phyloP scores from a whole-genome alignment of 768 basidiomycete genomes.

The Panaeolus papilionaceus region DNA sequence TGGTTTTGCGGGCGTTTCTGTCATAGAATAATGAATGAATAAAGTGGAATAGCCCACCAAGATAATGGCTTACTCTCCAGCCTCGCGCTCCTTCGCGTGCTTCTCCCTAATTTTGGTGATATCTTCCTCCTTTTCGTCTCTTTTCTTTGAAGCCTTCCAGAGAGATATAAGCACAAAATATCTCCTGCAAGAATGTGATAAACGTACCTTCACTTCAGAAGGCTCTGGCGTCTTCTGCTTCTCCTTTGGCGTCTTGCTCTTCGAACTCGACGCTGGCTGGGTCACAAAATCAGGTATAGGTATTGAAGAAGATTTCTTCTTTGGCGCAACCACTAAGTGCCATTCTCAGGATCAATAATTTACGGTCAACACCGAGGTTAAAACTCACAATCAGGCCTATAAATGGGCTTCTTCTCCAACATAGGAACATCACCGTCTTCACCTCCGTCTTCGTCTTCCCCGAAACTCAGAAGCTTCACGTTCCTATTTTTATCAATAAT shows the following conservation, averaged over 20 bases:
- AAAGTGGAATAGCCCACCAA: not conserved
- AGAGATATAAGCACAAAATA: slow-evolving; percentile 18
- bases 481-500: slow-evolving; percentile 57
- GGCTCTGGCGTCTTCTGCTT: slow-evolving; percentile 18
- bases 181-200: not conserved
- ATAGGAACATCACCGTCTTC: slow-evolving; percentile 60
- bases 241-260: slow-evolving; percentile 24
- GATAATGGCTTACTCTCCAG: slow-evolving; percentile 54
- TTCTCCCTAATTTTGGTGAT: slow-evolving; percentile 76
- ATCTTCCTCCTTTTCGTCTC: slow-evolving; percentile 50
- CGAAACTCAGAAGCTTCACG: slow-evolving; percentile 89
- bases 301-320: slow-evolving; percentile 29
- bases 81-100: slow-evolving; percentile 74
- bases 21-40: slow-evolving; percentile 6
- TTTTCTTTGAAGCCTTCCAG: slow-evolving; percentile 43
- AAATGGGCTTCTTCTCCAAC: slow-evolving; percentile 83
- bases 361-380: not conserved
- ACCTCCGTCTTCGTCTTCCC: slow-evolving; percentile 69
- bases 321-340: slow-evolving; percentile 43
- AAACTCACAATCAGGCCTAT: slow-evolving; percentile 80
- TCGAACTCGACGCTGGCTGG: slow-evolving; percentile 25
- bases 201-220: slow-evolving; percentile 22
- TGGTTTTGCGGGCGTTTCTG: slow-evolving; percentile 70
- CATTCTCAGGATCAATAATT: slow-evolving; percentile 13
- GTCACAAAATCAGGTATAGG: slow-evolving; percentile 49